Base-by-base conservation (phyloP, 2,329 filamentous ascomycete genomes). In the Colletotrichum trifolii region DNA sequence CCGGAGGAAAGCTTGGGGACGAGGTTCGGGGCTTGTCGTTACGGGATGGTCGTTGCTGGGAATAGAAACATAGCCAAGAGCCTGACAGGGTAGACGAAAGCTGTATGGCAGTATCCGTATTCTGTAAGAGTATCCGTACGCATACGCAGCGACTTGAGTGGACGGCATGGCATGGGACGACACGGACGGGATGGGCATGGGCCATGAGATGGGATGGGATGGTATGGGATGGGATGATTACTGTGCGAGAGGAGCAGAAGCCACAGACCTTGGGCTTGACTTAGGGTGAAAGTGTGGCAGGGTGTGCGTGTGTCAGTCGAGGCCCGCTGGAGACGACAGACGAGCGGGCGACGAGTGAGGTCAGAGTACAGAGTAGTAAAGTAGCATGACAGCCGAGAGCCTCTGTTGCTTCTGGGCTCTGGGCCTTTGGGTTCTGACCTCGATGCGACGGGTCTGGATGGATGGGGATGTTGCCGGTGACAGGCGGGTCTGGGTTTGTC, bases 381-480 rank as follows among this genome's bases (percentile, higher is more conserved):
- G 25, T 15, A 39, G 42, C 35, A 66, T 54, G 60, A 59, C 59
- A 52, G 25, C 25, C 25, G 47, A 59, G 42, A 43, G 46, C 33
- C n/a, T 48, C 46, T 48, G 40, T 5, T 25, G 52, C 57, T 58
- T 49, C 47, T 43, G 63, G 40, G 15, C 60, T 56, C 43, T 64
- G 45, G 61, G 50, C 40, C 46, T 56, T 53, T 61, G 50, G 57
- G 57, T 62, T 53, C 11, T 54, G 53, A 35, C 48, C 54, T 38
- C 54, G 60, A 66, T 54, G 42, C 54, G 64, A 42, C 64, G 53
- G 59, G 60, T 64, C 60, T 64, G 47, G 64, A 35, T 64, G 53
- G 60, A 59, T 60, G 64, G 64, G 64, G 60, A 64, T 66, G 33
- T 64, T 64, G 53, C 64, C 64, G 64, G 64, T 56, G 55, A 60